Evolutionary conservation across 73 alveolate genomes (phyloP), one percentile per base, ranked within the genome.

Genomic region (Paramecium tetraurelia): DNA sequence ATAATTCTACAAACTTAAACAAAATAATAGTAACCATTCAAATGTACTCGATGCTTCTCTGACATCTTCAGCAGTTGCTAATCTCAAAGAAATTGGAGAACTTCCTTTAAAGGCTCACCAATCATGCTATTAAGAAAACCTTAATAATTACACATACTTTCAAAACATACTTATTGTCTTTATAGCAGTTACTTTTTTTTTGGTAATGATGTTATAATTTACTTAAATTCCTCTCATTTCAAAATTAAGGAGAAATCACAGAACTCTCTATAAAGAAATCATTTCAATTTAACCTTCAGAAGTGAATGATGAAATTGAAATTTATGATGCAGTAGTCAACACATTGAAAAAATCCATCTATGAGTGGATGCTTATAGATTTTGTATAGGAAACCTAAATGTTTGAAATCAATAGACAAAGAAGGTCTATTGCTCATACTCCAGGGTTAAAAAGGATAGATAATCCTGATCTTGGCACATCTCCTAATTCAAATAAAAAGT

Each of bases 331-430:
- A 36, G 57, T 72, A 36, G 53, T 36, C 40, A 72, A 72, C 16
- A 36, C n/a, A 35, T 72, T 72, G 1, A 36, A 72, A 72, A 40
- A 9, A 16, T 72, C 86, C 0, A 36, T 72, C n/a, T 72, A 72
- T 72, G 86, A 72, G 18, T 72, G 86, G 86, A 72, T 72, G 86
- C 18, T 40, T 2, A 21, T 72, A 10, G 86, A 72, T 72, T 72
- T 72, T 72, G 36, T 72, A 29, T 72, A 72, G 14, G 84, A 63
- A 63, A 31, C 84, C 3, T 33, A 63, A 31, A 63, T 63, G 50
- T 63, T 63, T 63, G 84, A 63, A 27, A 63, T 53, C 5, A 53
- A 53, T 53, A n/a, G 31, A 12, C 31, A 53, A n/a, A 10, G 69
- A 18, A 53, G 16, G 14, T 53, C 69, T 18, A 5, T 53, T 7